Evolutionary conservation across 805 yeast genomes (phyloP).

Genomic region (Candida qinlingensis): DNA sequence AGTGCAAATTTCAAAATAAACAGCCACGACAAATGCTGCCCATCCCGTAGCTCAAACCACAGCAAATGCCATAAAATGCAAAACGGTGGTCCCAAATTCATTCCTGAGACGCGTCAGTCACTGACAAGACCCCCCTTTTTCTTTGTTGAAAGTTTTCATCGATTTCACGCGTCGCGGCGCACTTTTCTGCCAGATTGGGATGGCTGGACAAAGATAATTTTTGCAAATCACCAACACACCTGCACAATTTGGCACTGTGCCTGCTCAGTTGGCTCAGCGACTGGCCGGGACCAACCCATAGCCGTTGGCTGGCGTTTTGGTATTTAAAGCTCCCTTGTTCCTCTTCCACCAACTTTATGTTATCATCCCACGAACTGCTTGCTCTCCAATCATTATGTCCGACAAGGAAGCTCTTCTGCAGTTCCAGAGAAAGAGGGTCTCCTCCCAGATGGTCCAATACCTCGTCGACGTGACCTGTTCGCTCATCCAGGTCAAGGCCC

Average conservation of each 20-base stretch:
- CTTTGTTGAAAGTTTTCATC: not conserved
- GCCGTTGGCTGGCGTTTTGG: not conserved
- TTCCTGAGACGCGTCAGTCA: not conserved
- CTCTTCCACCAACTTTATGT: not conserved
- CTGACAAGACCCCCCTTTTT: not conserved
- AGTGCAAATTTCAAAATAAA: not conserved
- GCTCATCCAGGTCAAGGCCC: conserved; percentile 40
- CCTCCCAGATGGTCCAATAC: conserved; percentile 50
- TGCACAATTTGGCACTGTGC: not conserved
- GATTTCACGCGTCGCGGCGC: not conserved
- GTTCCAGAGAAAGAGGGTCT: conserved; percentile 52
- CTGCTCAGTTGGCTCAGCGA: not conserved
- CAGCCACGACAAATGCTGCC: not conserved
- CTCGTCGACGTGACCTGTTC: conserved; percentile 55
- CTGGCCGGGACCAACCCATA: not conserved
- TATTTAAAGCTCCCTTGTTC: not conserved
- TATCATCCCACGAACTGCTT: not conserved
- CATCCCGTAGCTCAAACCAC: not conserved
- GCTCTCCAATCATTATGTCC: conserved; percentile 27
- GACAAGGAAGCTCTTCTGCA: conserved; percentile 45
- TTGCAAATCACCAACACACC: not conserved
- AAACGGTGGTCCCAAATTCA: not conserved
- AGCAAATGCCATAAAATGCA: not conserved
- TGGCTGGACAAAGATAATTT: not conserved
- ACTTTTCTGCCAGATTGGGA: not conserved